phyloP scores from a whole-genome alignment of 495 filamentous ascomycete genomes.

The Margaritispora aquatica region DNA sequence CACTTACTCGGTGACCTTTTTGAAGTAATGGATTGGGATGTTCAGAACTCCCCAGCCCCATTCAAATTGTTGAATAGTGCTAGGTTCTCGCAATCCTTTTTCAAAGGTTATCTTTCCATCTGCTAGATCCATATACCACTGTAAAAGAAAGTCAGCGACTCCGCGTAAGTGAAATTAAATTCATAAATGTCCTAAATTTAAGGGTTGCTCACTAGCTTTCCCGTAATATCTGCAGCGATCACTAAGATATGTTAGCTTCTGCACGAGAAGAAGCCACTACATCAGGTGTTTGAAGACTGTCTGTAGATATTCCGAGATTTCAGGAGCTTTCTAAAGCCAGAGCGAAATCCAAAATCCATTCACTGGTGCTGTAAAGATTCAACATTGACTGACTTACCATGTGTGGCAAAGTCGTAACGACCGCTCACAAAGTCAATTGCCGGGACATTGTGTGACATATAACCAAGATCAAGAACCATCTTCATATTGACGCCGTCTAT shows the following conservation, averaged over 20 bases:
- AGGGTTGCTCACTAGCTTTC: slow-evolving; percentile 23
- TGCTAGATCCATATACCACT: neutral
- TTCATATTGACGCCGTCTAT: neutral
- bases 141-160: neutral
- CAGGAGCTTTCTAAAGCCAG: too few species aligned
- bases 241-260: too few species aligned
- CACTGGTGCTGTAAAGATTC: too few species aligned
- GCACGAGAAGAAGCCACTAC: too few species aligned
- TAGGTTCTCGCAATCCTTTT: slow-evolving; percentile 9
- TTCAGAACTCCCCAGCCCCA: slow-evolving; percentile 45
- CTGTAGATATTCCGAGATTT: too few species aligned
- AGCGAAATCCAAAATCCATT: too few species aligned
- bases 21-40: slow-evolving; percentile 28
- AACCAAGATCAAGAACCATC: neutral
- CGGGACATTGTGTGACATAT: slow-evolving; percentile 60
- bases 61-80: too few species aligned
- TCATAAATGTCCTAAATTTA: too few species aligned
- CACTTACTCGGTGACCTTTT: neutral
- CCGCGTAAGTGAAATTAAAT: too few species aligned
- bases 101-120: neutral
- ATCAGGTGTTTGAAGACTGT: too few species aligned
- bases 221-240: slow-evolving; percentile 67
- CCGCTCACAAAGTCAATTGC: slow-evolving; percentile 68
- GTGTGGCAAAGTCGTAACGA: slow-evolving; percentile 50
- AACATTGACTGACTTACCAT: too few species aligned